Conservation (phyloP, 768 basidiomycete genomes). For the Tephrocybe sp. region DNA sequence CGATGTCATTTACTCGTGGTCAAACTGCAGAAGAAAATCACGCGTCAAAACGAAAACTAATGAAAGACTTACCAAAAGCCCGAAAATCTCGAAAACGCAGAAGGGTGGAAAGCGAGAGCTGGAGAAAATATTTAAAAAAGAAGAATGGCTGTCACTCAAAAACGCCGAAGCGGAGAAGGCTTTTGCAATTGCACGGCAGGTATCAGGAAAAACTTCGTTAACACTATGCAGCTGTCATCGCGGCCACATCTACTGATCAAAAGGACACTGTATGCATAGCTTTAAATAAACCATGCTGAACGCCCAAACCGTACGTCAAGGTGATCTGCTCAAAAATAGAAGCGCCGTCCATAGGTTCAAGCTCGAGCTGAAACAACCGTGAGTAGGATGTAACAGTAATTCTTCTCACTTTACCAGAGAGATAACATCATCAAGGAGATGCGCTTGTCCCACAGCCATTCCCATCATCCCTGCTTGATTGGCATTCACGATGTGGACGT, state of each 20-base stretch:
- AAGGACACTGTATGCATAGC: slow-evolving; percentile 38
- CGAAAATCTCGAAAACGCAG: background rate
- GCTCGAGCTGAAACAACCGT: slow-evolving; percentile 35
- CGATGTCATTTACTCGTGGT: background rate
- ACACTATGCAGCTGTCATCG: slow-evolving; percentile 35
- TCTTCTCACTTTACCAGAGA: slow-evolving; percentile 53
- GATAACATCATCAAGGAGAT: slow-evolving; percentile 90
- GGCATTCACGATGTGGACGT: slow-evolving; percentile 87
- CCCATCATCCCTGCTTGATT: slow-evolving; percentile 64
- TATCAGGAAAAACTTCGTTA: background rate
- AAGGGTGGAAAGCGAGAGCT: background rate
- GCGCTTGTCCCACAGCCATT: slow-evolving; percentile 86
- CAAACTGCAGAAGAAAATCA: background rate
- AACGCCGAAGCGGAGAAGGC: slow-evolving; percentile 22
- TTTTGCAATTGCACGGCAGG: slow-evolving; percentile 5
- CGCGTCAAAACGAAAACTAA: background rate
- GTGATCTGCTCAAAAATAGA: slow-evolving; percentile 69
- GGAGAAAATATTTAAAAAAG: background rate
- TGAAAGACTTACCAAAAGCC: background rate
- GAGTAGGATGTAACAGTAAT: background rate
- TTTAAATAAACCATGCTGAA: slow-evolving; percentile 69
- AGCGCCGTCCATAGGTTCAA: slow-evolving; percentile 53
- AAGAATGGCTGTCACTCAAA: slow-evolving; percentile 23
- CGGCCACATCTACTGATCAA: background rate
- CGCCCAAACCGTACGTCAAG: slow-evolving; percentile 79